Conservation (phyloP, 1,139 yeast genomes). For the Kurtzmaniella quercitrusa region DNA sequence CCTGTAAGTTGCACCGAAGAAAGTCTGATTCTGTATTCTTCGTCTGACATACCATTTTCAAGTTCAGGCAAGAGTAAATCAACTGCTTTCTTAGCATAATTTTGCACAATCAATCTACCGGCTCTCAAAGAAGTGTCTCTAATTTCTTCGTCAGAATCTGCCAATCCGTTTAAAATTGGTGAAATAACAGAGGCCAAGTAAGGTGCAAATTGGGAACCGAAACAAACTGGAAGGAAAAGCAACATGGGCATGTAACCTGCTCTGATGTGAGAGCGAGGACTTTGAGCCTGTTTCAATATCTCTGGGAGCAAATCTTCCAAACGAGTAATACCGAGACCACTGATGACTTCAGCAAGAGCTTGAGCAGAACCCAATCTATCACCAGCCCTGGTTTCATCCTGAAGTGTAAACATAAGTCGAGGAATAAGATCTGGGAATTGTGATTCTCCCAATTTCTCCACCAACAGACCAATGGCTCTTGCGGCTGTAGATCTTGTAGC, state of each 20-base stretch:
- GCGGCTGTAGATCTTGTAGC: conserved; percentile 97
- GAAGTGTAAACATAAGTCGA: conserved; percentile 68
- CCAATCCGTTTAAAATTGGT: conserved; percentile 85
- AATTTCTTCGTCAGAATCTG: conserved; percentile 82
- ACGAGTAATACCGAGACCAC: conserved; percentile 84
- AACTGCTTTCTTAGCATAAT: conserved; percentile 90
- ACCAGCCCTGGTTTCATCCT: conserved; percentile 80
- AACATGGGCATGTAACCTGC: conserved; percentile 92
- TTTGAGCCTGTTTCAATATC: conserved; percentile 69
- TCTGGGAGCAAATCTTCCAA: conserved; percentile 85
- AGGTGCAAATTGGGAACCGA: conserved; percentile 89
- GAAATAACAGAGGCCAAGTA: conserved; percentile 83
- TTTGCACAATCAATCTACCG: conserved; percentile 86
- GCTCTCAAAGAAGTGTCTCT: conserved; percentile 90
- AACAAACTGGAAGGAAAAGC: conserved; percentile 88
- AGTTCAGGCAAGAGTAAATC: conserved; percentile 91
- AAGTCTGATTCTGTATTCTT: conserved; percentile 81
- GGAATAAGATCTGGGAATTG: conserved; percentile 91
- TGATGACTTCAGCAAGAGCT: conserved; percentile 88
- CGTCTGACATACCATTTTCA: conserved; percentile 83
- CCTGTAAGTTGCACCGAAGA: conserved; percentile 97
- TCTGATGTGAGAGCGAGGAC: conserved; percentile 66
- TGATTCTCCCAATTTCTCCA: conserved; percentile 94
- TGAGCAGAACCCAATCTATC: conserved; percentile 97
- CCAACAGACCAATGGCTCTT: conserved; percentile 93